Conservation (phyloP, 1,139 yeast species). For the Magnusiomyces clavatus region DNA sequence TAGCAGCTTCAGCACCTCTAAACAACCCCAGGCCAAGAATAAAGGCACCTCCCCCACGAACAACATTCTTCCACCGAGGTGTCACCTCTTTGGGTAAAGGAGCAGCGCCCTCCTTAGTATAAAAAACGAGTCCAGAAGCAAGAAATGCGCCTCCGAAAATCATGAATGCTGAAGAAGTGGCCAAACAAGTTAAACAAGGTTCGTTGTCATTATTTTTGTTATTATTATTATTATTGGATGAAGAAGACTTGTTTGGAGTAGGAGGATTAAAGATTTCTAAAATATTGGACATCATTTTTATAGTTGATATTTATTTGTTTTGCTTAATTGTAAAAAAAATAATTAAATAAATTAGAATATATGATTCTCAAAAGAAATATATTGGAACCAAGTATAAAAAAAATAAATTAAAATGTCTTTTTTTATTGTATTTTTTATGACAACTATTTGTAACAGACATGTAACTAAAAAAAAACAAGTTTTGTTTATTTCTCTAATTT, state of each 20-base stretch:
- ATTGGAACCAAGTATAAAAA: too few species aligned
- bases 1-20: slow-evolving; percentile 49
- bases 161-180: slow-evolving; percentile 50
- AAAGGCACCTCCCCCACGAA: slow-evolving; percentile 45
- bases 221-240: slow-evolving; percentile 33
- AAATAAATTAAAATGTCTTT: not conserved
- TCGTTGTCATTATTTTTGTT: slow-evolving; percentile 27
- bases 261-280: slow-evolving; percentile 54
- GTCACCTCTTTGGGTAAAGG: slow-evolving; percentile 25
- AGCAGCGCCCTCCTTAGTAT: slow-evolving; percentile 29
- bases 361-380: too few species aligned
- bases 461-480: too few species aligned
- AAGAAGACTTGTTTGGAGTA: slow-evolving; percentile 31
- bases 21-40: slow-evolving; percentile 48
- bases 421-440: not conserved
- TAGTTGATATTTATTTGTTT: too few species aligned
- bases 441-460: too few species aligned
- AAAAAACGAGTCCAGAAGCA: slow-evolving; percentile 45
- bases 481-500: not conserved
- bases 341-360: too few species aligned
- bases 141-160: slow-evolving; percentile 55
- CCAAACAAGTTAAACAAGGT: slow-evolving; percentile 54
- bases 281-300: slow-evolving; percentile 42
- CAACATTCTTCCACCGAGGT: slow-evolving; percentile 55
- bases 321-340: too few species aligned